A percentile compares a stretch with the other conserved stretches of the same genome.
phyloP scores from a whole-genome alignment of 768 basidiomycete genomes.

The Lactarius psammicola region DNA sequence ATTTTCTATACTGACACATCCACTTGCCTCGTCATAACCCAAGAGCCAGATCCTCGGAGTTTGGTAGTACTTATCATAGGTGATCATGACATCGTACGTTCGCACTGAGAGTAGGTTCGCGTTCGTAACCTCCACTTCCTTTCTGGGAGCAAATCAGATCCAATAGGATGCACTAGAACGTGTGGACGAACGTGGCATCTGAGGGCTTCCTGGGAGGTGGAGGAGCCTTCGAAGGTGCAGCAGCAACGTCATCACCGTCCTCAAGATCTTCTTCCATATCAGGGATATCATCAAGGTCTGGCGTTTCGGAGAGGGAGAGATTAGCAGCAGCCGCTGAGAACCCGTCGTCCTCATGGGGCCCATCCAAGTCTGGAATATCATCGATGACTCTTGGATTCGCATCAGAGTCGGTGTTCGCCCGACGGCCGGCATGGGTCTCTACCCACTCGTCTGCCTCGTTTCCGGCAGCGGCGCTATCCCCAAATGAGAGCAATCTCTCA shows the following conservation, averaged over 20 bases:
- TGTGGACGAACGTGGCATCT: constrained; percentile 48
- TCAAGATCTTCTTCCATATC: constrained; percentile 97
- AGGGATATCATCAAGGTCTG: constrained; percentile 95
- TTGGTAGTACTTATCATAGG: constrained; percentile 99
- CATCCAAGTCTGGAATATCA: constrained; percentile 87
- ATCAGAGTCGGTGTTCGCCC: constrained; percentile 48
- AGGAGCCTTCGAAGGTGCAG: constrained; percentile 49
- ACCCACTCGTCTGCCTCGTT: constrained; percentile 91
- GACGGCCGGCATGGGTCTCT: constrained; percentile 89
- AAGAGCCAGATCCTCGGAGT: constrained; percentile 97
- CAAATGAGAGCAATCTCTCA: constrained; percentile 86
- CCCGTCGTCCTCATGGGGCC: constrained; percentile 41
- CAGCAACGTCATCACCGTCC: constrained; percentile 86
- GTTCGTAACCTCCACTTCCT: constrained; percentile 63
- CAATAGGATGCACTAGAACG: constrained; percentile 9
- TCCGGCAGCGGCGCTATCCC: constrained; percentile 53
- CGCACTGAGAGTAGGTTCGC: constrained; percentile 91
- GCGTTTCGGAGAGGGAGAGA: constrained; percentile 51
- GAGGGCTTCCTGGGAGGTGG: constrained; percentile 38
- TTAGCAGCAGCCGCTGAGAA: constrained; percentile 33
- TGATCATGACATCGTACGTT: constrained; percentile 99
- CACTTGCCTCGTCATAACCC: constrained; percentile 89
- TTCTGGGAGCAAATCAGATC: constrained; percentile 33
- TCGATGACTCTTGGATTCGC: constrained; percentile 66
- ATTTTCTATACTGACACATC: not conserved